Evolutionary conservation across 2,329 filamentous ascomycete species (phyloP), one percentile per base, ranked within the genome.

Genomic region (Epichloe uncinata): DNA sequence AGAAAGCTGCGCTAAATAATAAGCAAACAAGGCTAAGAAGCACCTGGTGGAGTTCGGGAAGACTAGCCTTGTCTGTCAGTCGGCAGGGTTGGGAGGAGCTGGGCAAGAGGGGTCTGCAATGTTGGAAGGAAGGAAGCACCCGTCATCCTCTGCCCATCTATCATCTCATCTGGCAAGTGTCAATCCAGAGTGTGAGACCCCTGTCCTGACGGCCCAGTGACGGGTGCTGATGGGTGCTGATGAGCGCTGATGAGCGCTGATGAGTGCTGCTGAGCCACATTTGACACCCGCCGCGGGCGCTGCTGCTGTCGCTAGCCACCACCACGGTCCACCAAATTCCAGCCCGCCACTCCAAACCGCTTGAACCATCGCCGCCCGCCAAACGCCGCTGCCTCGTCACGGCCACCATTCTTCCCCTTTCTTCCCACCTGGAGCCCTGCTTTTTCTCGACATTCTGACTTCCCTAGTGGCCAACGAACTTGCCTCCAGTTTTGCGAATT

Each of bases 321-420:
- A 30, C 22, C 22, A 22, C 22, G 22, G 22, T 22, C 22, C 22
- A 22, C 22, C n/a, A 3, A 22, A 26, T 26, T 26, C 26, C 41
- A 36, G 35, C 35, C 45, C 36, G 36, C 47, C 47, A 38, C 34
- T 43, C 47, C 34, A 50, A 48, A 48, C 35, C 36, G 18, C 41
- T 48, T 44, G 44, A 50, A 50, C 42, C 26, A 48, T 47, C 45
- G 42, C 45, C 45, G 49, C 44, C 45, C 37, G 45, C 44, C 38
- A 51, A 48, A 41, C 49, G 45, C 45, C 49, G 41, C 49, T 51
- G 49, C 49, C 49, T 51, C 49, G 41, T 48, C 49, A 40, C 49
- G 41, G 41, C 46, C 20, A 41, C 44, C 38, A 36, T 16, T 38
- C 42, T 48, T 51, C 45, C 45, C 50, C 50, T 50, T 49, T 49